Evolutionary conservation across 768 basidiomycete species (phyloP), one percentile per base, ranked within the genome.

Genomic region (Crassisporium funariophilum): DNA sequence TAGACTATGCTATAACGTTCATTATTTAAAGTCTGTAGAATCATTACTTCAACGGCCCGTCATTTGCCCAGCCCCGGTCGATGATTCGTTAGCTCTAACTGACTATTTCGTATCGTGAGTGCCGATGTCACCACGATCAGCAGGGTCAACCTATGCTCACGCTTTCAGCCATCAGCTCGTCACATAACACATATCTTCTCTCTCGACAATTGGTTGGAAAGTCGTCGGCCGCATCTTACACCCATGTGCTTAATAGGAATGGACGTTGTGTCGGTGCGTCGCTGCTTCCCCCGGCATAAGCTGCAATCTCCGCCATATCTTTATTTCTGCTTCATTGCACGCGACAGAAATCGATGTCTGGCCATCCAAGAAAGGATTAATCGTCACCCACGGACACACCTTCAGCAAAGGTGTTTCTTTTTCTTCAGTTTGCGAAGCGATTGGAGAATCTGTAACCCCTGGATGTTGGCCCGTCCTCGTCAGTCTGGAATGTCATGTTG

Each of bases 181-280:
- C 82, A 0, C 83, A 86, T 53, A 85, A 86, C 56, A 84, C 84
- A 2, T 86, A 86, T 53, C 72, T 86, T 0, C 64, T 83, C 2
- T 71, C 78, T 1, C 70, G 78, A 33, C 83, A 84, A 55, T 60
- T 85, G 19, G 61, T 81, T 12, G 83, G 83, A 5, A 69, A 68
- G 27, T 65, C 80, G 4, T 81, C 81, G 4, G 71, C 79, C 4
- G 70, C 68, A 4, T 75, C 72, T 0, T 86, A 86, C 54, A 75
- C 68, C 2, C 74, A 81, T 49, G 80, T 84, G 21, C 63, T 84
- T 13, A 66, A 63, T 23, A 71, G 75, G 4, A 67, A 71, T 38
- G 78, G 74, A 7, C 74, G 81, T 15, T 83, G 82, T 53, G 77
- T 84, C 21, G 72, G 72, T 69, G 39, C n/a, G 64, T n/a, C n/a